A percentile compares a stretch with the other conserved stretches of the same genome.
These are phyloP conservation scores for Trametes cubensis DNA, from an alignment of 768 basidiomycete species.

Conservation along the genomic window DNA sequence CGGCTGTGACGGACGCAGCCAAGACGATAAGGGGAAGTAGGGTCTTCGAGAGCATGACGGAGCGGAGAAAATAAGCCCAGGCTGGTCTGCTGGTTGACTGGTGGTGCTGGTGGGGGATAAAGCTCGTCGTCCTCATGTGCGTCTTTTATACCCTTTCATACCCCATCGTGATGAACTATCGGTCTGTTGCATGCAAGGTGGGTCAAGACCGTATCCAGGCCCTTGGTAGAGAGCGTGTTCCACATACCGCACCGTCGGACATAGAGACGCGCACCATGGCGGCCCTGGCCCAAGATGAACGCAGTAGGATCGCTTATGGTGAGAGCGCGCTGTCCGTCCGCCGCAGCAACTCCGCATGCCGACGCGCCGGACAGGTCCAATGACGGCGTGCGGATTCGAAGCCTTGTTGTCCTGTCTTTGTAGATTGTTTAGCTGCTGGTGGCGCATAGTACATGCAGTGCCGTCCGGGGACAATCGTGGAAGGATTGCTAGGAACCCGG, in stretches of 20 bases:
- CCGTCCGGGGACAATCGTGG: conserved; percentile 11
- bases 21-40: conserved; percentile 12
- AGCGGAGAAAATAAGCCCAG: not conserved
- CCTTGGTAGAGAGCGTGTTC: not conserved
- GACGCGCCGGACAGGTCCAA: conserved; percentile 2
- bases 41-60: conserved; percentile 17
- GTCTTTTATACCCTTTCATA: conserved; percentile 5
- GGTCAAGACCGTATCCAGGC: conserved; percentile 9
- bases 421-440: not conserved
- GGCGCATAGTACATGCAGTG: not conserved
- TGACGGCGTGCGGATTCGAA: conserved; percentile 5
- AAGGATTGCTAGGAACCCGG: conserved; percentile 7
- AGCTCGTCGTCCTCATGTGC: not conserved
- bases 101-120: conserved; percentile 4
- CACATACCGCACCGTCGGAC: conserved; percentile 11
- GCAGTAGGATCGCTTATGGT: not conserved
- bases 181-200: conserved; percentile 4
- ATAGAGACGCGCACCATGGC: not conserved
- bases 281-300: not conserved
- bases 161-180: not conserved
- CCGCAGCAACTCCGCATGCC: not conserved
- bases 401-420: conserved; percentile 18
- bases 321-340: not conserved
- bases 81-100: not conserved
- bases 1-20: conserved; percentile 14